Evolutionary conservation across 2,329 filamentous ascomycete species (phyloP).

Genomic region (Aspergillus calidoustus): DNA sequence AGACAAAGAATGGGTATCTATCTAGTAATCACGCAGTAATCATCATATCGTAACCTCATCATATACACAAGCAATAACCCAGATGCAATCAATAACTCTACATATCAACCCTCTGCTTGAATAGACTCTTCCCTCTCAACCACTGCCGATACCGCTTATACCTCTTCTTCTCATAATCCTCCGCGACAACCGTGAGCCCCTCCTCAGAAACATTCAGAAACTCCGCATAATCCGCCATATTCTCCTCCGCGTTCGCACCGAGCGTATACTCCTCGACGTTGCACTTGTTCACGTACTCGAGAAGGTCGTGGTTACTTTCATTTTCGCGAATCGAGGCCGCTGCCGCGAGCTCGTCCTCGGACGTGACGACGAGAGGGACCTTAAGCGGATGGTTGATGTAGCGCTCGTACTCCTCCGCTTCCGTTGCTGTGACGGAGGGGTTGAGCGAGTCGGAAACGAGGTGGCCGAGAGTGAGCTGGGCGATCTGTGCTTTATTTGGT

Average conservation of each 20-base stretch:
- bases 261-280: slow-evolving; percentile 62
- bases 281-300: slow-evolving; percentile 76
- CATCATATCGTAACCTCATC: not conserved
- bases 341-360: slow-evolving; percentile 44
- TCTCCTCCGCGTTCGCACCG: slow-evolving; percentile 60
- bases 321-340: slow-evolving; percentile 41
- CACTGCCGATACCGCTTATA: slow-evolving; percentile 97
- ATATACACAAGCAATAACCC: not conserved
- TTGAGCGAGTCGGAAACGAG: slow-evolving; percentile 85
- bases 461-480: slow-evolving; percentile 86
- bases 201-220: slow-evolving; percentile 79
- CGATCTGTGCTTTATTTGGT: slow-evolving; percentile 75
- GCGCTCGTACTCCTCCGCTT: slow-evolving; percentile 82
- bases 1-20: not conserved
- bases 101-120: slow-evolving; percentile 75
- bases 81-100: slow-evolving; percentile 23
- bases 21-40: not conserved
- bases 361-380: slow-evolving; percentile 69
- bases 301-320: slow-evolving; percentile 66
- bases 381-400: slow-evolving; percentile 91
- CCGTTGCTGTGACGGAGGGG: slow-evolving; percentile 75
- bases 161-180: slow-evolving; percentile 87
- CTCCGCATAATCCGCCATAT: slow-evolving; percentile 74
- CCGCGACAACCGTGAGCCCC: slow-evolving; percentile 82
- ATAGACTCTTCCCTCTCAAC: slow-evolving; percentile 91